These are phyloP conservation scores for Zoysia matrella DNA, from an alignment of 202 grass and related monocot genomes.

Conservation along the genomic window DNA sequence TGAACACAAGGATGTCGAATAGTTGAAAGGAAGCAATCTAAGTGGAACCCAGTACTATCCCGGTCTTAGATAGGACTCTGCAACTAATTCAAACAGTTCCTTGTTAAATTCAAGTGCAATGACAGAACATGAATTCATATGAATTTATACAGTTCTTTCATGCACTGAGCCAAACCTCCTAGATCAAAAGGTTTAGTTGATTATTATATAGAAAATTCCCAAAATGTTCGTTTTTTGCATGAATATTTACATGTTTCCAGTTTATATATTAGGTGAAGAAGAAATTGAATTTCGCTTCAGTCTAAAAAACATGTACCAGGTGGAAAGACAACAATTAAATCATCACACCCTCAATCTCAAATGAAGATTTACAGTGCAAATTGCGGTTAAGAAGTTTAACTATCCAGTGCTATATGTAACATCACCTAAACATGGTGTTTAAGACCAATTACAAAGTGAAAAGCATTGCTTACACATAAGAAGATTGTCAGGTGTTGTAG, in stretches of 20 bases:
- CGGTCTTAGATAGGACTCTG: background rate
- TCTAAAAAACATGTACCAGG: background rate
- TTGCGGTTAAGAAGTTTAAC: too few species aligned
- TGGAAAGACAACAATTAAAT: background rate
- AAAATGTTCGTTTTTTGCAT: background rate
- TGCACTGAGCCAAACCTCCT: background rate
- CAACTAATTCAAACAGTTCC: background rate
- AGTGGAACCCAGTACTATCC: too few species aligned
- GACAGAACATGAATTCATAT: background rate
- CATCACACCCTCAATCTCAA: too few species aligned
- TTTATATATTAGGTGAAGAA: background rate
- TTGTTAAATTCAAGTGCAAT: background rate
- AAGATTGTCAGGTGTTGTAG: background rate
- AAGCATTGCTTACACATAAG: too few species aligned
- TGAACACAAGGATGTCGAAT: background rate
- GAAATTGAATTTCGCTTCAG: background rate
- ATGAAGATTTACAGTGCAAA: too few species aligned
- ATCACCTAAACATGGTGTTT: too few species aligned
- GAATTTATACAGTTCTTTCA: background rate
- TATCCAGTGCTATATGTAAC: too few species aligned
- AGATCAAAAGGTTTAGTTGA: background rate
- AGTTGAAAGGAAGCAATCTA: background rate
- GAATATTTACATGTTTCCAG: background rate
- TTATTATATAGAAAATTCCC: background rate
- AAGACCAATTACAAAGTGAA: too few species aligned